These are phyloP conservation scores for Lyophyllum semitale DNA, from an alignment of 768 basidiomycete genomes.

Conservation along the genomic window DNA sequence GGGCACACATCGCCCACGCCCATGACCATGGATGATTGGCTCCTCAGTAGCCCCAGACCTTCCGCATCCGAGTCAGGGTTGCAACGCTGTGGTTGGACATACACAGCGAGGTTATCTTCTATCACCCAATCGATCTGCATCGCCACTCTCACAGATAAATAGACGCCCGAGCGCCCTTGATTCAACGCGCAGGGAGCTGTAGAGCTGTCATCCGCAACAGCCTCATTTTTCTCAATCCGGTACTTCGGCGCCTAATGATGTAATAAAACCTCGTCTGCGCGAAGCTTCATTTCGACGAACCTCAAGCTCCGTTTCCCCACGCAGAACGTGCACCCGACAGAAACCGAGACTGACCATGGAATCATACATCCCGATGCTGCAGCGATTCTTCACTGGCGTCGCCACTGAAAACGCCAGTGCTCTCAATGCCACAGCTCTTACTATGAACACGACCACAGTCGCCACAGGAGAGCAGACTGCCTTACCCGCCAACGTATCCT, in stretches of 20 bases:
- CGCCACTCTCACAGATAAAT: neutral
- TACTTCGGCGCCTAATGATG: neutral
- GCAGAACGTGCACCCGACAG: neutral
- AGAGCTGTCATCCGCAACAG: neutral
- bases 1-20: too few relatives aligned
- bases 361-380: conserved; percentile 5
- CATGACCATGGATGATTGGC: too few relatives aligned
- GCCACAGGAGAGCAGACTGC: conserved; percentile 15
- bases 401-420: neutral
- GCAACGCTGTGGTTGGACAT: neutral
- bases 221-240: neutral
- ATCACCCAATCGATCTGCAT: neutral
- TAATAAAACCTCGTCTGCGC: neutral
- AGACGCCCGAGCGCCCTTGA: neutral
- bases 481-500: conserved; percentile 12
- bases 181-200: neutral
- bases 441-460: neutral
- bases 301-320: neutral
- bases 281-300: neutral
- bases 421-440: neutral
- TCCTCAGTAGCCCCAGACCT: too few relatives aligned
- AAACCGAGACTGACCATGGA: neutral
- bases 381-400: conserved; percentile 6
- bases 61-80: neutral
- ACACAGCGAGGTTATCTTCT: neutral